Evolutionary conservation across 305 asterid genomes (phyloP).

Genomic region (Fraxinus floribunda): DNA sequence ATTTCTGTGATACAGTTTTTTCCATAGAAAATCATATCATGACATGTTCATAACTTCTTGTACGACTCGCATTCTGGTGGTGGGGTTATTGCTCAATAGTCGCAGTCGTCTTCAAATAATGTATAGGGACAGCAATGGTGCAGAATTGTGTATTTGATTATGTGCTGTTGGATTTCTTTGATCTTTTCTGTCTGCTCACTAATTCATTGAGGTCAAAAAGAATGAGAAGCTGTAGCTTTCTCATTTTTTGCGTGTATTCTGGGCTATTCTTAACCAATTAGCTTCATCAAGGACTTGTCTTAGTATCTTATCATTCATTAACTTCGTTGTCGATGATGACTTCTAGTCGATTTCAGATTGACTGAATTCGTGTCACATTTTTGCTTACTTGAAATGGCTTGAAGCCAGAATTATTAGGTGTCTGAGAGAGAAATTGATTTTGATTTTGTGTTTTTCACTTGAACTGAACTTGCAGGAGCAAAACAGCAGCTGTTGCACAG

Average conservation of each 20-base stretch:
- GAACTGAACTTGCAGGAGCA: constrained; percentile 38
- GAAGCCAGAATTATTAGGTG: background rate
- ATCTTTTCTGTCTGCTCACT: background rate
- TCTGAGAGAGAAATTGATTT: background rate
- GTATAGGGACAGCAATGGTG: no score
- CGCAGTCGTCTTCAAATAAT: constrained; percentile 1
- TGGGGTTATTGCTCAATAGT: background rate
- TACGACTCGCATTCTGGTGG: background rate
- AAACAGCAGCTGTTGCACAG: constrained; percentile 51
- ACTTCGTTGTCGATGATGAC: background rate
- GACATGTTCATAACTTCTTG: no score
- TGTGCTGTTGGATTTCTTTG: constrained; percentile 17
- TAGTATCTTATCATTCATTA: background rate
- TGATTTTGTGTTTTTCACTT: background rate
- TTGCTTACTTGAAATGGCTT: background rate
- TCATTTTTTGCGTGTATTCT: background rate
- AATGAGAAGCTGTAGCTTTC: background rate
- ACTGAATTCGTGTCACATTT: background rate
- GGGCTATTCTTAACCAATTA: no score
- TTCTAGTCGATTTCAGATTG: background rate
- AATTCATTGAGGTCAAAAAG: no score
- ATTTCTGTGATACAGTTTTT: background rate
- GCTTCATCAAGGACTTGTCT: background rate
- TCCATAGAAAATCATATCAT: no score
- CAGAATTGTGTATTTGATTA: constrained; percentile 9